Conservation (phyloP, 2,329 filamentous ascomycete species). For the Cladophialophora psammophila region DNA sequence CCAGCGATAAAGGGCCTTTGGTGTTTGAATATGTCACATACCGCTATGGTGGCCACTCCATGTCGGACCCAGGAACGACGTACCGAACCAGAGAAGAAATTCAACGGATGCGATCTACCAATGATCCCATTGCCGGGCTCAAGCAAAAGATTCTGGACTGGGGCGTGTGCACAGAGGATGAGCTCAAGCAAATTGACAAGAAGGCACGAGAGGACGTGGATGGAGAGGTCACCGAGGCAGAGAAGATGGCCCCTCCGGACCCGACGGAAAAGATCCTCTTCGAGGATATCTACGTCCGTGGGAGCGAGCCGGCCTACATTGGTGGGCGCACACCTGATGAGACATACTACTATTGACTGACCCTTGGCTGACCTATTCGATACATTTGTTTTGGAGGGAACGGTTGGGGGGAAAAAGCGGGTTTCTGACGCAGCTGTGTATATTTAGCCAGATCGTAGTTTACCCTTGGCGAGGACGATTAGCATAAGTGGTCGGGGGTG, state of each 20-base stretch:
- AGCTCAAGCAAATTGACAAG: slow-evolving; percentile 97
- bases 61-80: slow-evolving; percentile 99
- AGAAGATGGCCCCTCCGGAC: slow-evolving; percentile 85
- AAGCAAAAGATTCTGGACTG: slow-evolving; percentile 99
- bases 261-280: slow-evolving; percentile 81
- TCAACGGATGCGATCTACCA: slow-evolving; percentile 98
- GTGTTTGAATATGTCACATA: slow-evolving; percentile 99
- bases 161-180: slow-evolving; percentile 88
- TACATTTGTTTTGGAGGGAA: slow-evolving; percentile 5
- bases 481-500: slow-evolving; percentile 11
- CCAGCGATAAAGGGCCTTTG: slow-evolving; percentile 84
- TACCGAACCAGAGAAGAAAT: slow-evolving; percentile 99
- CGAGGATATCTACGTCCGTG: slow-evolving; percentile 94
- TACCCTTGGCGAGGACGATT: slow-evolving; percentile 12
- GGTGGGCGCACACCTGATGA: slow-evolving; percentile 88
- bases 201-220: slow-evolving; percentile 85
- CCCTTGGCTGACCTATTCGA: neutral
- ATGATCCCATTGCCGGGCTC: slow-evolving; percentile 96
- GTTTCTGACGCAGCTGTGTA: slow-evolving; percentile 24
- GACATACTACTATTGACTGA: slow-evolving; percentile 77
- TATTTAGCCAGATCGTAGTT: slow-evolving; percentile 30
- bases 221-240: slow-evolving; percentile 86
- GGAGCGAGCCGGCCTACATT: slow-evolving; percentile 86
- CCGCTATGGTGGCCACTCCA: slow-evolving; percentile 98
- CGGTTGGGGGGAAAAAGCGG: slow-evolving; percentile 13